Conservation (phyloP, 768 basidiomycete genomes). For the Kondoa malvinella region DNA sequence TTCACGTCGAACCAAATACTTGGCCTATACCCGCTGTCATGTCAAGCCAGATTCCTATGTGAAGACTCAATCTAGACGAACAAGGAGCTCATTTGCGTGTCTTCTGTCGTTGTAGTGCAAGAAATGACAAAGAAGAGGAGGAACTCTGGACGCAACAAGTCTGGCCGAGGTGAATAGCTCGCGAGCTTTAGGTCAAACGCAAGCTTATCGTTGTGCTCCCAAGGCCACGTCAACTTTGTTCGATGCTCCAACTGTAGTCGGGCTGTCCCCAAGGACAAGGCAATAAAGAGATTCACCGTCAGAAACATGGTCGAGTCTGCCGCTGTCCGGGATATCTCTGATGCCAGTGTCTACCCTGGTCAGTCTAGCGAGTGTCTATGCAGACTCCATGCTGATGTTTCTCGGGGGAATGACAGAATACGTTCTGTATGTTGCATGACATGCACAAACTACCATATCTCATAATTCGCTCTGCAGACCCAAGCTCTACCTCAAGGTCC, state of each 20-base stretch:
- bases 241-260: slow-evolving; percentile 99
- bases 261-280: slow-evolving; percentile 48
- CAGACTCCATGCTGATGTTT: too few relatives aligned
- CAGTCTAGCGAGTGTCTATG: too few relatives aligned
- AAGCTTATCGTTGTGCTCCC: slow-evolving; percentile 28
- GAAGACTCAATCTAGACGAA: neutral
- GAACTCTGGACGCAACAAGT: neutral
- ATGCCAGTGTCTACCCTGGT: slow-evolving; percentile 86
- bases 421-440: slow-evolving; percentile 7
- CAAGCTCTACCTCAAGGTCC: slow-evolving; percentile 20
- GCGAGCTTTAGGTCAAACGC: neutral
- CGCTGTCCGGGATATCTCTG: slow-evolving; percentile 89
- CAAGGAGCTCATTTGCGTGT: neutral
- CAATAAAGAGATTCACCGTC: slow-evolving; percentile 59
- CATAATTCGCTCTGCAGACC: slow-evolving; percentile 4
- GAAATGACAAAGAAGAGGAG: neutral
- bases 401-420: slow-evolving; percentile 11
- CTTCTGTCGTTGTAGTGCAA: neutral
- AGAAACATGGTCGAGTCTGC: slow-evolving; percentile 99
- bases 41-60: neutral
- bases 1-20: too few relatives aligned
- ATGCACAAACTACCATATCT: neutral
- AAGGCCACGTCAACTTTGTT: slow-evolving; percentile 90
- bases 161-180: neutral
- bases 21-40: neutral